phyloP scores from a whole-genome alignment of 2,329 filamentous ascomycete species.

The Zymoseptoria ardabiliae region DNA sequence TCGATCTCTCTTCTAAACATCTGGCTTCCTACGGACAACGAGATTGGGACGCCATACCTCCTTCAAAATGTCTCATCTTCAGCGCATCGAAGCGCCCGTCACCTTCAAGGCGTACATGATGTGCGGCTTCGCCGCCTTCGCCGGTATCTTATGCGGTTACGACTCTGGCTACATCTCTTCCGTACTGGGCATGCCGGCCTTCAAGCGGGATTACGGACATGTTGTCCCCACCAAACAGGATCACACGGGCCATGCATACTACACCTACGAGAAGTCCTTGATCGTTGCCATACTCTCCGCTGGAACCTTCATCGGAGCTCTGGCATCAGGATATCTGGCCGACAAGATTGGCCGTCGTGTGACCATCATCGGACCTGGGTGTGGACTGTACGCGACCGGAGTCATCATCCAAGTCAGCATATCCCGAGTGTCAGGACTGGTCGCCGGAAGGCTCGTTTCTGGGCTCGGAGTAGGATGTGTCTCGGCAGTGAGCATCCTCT shows the following conservation, averaged over 20 bases:
- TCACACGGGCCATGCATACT: slow-evolving; percentile 22
- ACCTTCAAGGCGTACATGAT: slow-evolving; percentile 48
- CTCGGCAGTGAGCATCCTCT: slow-evolving; percentile 52
- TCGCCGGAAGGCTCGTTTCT: slow-evolving; percentile 65
- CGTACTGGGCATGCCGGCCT: slow-evolving; percentile 45
- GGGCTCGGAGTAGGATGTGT: slow-evolving; percentile 67
- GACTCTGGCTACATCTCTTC: slow-evolving; percentile 51
- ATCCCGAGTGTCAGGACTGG: slow-evolving; percentile 54
- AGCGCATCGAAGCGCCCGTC: slow-evolving; percentile 31
- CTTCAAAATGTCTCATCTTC: not conserved
- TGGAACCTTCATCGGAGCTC: slow-evolving; percentile 68
- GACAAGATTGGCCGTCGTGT: slow-evolving; percentile 60
- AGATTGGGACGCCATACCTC: not conserved
- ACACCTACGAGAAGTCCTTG: slow-evolving; percentile 43
- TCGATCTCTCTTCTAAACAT: not conserved
- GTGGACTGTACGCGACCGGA: slow-evolving; percentile 52
- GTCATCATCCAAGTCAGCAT: slow-evolving; percentile 55
- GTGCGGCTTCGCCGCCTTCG: slow-evolving; percentile 54
- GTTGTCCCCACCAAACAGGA: slow-evolving; percentile 10
- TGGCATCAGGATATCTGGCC: slow-evolving; percentile 50
- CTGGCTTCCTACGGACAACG: not conserved
- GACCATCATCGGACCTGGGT: slow-evolving; percentile 53
- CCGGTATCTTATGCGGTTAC: slow-evolving; percentile 55
- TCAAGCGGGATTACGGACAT: slow-evolving; percentile 33
- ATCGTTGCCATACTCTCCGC: slow-evolving; percentile 70